These are phyloP conservation scores for Zalerion maritima DNA, from an alignment of 495 filamentous ascomycete genomes.

Conservation along the genomic window DNA sequence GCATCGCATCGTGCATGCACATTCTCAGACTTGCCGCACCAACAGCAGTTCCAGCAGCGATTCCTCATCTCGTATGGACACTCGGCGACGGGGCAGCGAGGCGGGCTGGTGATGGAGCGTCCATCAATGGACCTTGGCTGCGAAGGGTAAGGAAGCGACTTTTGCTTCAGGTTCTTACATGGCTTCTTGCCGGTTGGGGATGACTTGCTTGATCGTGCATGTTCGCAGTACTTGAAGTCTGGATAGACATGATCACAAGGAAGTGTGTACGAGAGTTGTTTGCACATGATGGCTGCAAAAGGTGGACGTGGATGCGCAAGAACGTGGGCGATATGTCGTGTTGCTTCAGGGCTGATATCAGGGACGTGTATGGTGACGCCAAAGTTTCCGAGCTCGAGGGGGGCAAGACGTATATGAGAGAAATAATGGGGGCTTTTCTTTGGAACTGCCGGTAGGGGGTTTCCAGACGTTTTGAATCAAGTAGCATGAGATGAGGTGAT, in stretches of 20 bases:
- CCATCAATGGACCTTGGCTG: slow-evolving; percentile 20
- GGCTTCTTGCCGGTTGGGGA: slow-evolving; percentile 10
- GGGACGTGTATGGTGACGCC: too few species aligned
- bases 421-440: too few species aligned
- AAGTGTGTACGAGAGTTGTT: slow-evolving; percentile 20
- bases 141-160: slow-evolving; percentile 21
- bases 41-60: slow-evolving; percentile 26
- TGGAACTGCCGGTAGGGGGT: too few species aligned
- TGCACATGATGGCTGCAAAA: slow-evolving; percentile 22
- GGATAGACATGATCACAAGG: slow-evolving; percentile 23
- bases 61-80: slow-evolving; percentile 25
- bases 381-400: too few species aligned
- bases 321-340: too few species aligned
- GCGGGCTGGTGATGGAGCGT: too few species aligned
- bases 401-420: too few species aligned
- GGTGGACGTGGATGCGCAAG: too few species aligned
- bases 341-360: too few species aligned
- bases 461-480: too few species aligned
- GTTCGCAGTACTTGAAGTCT: slow-evolving; percentile 20
- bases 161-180: slow-evolving; percentile 18
- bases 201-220: slow-evolving; percentile 10
- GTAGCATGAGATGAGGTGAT: too few species aligned
- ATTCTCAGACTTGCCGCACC: slow-evolving; percentile 27
- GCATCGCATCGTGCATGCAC: slow-evolving; percentile 22
- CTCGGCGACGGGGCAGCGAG: slow-evolving; percentile 16